Conservation (phyloP, 176 grass and related monocot genomes). For the Phyllostachys edulis region DNA sequence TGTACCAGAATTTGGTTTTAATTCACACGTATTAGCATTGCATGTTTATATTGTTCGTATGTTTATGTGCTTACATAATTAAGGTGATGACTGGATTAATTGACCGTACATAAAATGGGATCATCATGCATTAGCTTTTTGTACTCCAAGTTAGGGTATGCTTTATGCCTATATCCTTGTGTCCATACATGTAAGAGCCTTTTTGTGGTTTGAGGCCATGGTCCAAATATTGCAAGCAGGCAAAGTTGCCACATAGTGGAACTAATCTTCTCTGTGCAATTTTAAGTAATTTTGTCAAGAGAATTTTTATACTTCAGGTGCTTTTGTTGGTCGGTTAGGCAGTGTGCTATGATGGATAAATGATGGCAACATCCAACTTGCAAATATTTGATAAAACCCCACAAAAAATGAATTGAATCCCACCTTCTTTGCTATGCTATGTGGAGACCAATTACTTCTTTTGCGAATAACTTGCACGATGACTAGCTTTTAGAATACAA, state of each 20-base stretch:
- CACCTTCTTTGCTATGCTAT: background rate
- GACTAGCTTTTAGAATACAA: too few relatives aligned
- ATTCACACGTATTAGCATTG: too few relatives aligned
- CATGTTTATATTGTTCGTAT: too few relatives aligned
- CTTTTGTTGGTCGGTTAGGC: background rate
- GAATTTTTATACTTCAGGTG: background rate
- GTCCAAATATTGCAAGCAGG: background rate
- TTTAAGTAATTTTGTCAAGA: background rate
- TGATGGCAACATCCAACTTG: conserved; percentile 1
- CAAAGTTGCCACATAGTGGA: background rate
- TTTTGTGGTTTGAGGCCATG: conserved; percentile 1
- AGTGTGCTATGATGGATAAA: conserved; percentile 9
- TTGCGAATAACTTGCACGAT: too few relatives aligned
- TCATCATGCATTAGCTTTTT: background rate
- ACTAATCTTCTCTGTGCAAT: background rate
- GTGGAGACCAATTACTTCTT: too few relatives aligned
- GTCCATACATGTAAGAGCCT: background rate
- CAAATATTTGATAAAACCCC: conserved; percentile 18
- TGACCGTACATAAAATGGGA: too few relatives aligned
- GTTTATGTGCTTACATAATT: background rate
- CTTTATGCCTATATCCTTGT: background rate
- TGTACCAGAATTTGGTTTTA: too few relatives aligned
- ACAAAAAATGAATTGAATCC: conserved; percentile 5
- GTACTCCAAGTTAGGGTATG: background rate
- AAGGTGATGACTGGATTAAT: background rate